Percentiles rank a stretch among this genome's conserved stretches.
Conservation (phyloP, 225 moss, liverwort and hornwort species). For the Rhytidiadelphus loreus region DNA sequence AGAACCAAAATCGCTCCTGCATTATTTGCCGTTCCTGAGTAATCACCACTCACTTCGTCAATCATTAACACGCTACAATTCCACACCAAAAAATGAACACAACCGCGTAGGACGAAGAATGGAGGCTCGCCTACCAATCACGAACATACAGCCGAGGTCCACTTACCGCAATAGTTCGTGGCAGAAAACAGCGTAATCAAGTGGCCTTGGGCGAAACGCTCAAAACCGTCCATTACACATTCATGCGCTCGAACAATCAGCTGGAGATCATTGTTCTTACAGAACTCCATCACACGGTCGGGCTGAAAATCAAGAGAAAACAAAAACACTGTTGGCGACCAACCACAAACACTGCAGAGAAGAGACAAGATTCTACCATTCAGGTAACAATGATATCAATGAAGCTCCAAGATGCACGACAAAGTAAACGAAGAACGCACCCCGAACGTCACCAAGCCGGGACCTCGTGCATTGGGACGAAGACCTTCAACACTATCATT, state of each 20-base stretch:
- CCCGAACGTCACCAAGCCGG: slow-evolving; percentile 94
- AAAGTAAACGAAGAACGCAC: slow-evolving; percentile 17
- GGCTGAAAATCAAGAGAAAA: slow-evolving; percentile 41
- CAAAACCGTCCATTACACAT: slow-evolving; percentile 99
- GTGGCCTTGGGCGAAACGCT: slow-evolving; percentile 96
- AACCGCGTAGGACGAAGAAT: background rate
- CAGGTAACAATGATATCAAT: background rate
- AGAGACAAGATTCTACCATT: background rate
- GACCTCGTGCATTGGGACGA: slow-evolving; percentile 92
- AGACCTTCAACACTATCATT: slow-evolving; percentile 97
- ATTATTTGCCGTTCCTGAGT: slow-evolving; percentile 79
- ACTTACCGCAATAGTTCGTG: slow-evolving; percentile 95
- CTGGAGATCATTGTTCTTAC: slow-evolving; percentile 96
- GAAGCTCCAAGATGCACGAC: background rate
- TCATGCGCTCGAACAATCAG: slow-evolving; percentile 97
- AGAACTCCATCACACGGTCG: slow-evolving; percentile 94
- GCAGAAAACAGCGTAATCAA: slow-evolving; percentile 93
- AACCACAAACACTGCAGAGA: background rate
- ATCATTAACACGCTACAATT: background rate
- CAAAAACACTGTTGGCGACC: background rate
- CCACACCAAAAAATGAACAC: background rate
- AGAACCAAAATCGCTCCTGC: slow-evolving; percentile 96
- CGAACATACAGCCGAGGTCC: background rate
- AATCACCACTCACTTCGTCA: background rate
- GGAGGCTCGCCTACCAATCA: background rate